Conservation (phyloP, 306 rosid species). For the Prunus persica region Prunus_persica_NCBIv2 NC_034016.1:10634501-10635000, state of each 20-base stretch:
- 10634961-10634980: conserved; percentile 52
- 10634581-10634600: conserved; percentile 89
- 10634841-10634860: conserved; percentile 71
- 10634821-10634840: conserved; percentile 40
- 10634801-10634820: conserved; percentile 34
- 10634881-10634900: conserved; percentile 69
- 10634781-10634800: conserved; percentile 69
- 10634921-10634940: conserved; percentile 68
- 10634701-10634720: conserved; percentile 85
- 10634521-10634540: not conserved
- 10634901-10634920: conserved; percentile 74
- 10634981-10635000: conserved; percentile 39
- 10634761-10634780: conserved; percentile 82
- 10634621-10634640: conserved; percentile 85
- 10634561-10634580: conserved; percentile 78
- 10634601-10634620: conserved; percentile 73
- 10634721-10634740: conserved; percentile 82
- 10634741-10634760: conserved; percentile 76
- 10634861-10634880: conserved; percentile 73
- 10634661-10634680: conserved; percentile 94
- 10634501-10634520: not conserved
- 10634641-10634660: conserved; percentile 84
- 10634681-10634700: conserved; percentile 94
- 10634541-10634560: not conserved
- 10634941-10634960: conserved; percentile 65